phyloP scores from a whole-genome alignment of 495 filamentous ascomycete genomes.

The Neurospora discreta region DNA sequence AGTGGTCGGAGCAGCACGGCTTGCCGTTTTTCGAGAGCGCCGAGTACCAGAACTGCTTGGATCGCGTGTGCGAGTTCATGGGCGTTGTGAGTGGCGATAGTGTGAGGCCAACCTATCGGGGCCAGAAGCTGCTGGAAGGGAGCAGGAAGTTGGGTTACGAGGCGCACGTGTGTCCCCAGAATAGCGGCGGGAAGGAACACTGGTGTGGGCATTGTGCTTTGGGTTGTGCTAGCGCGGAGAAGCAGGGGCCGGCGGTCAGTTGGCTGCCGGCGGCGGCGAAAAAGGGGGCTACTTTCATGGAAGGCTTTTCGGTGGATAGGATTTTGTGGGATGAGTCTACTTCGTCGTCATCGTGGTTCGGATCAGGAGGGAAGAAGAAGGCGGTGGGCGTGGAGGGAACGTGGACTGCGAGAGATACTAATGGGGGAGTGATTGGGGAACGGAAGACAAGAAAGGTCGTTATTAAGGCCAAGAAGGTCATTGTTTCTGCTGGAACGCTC shows the following conservation, averaged over 20 bases:
- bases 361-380: slow-evolving; percentile 25
- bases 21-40: slow-evolving; percentile 68
- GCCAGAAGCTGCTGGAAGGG: slow-evolving; percentile 61
- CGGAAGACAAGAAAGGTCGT: slow-evolving; percentile 46
- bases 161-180: slow-evolving; percentile 64
- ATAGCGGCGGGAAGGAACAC: slow-evolving; percentile 59
- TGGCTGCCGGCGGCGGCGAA: slow-evolving; percentile 70
- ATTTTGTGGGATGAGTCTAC: slow-evolving; percentile 52
- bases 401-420: slow-evolving; percentile 61
- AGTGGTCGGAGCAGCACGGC: slow-evolving; percentile 61
- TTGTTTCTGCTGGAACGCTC: slow-evolving; percentile 63
- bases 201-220: slow-evolving; percentile 70
- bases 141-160: slow-evolving; percentile 62
- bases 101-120: slow-evolving; percentile 59
- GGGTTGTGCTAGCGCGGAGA: slow-evolving; percentile 61
- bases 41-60: slow-evolving; percentile 66
- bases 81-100: slow-evolving; percentile 43
- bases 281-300: slow-evolving; percentile 66
- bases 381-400: slow-evolving; percentile 58
- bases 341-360: slow-evolving; percentile 12
- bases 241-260: slow-evolving; percentile 65
- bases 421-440: slow-evolving; percentile 42
- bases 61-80: slow-evolving; percentile 53
- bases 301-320: slow-evolving; percentile 59
- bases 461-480: slow-evolving; percentile 72